A percentile compares a stretch with the other conserved stretches of the same genome.
phyloP scores from a whole-genome alignment of 2,329 filamentous ascomycete genomes.

The Alternaria sp. region DNA sequence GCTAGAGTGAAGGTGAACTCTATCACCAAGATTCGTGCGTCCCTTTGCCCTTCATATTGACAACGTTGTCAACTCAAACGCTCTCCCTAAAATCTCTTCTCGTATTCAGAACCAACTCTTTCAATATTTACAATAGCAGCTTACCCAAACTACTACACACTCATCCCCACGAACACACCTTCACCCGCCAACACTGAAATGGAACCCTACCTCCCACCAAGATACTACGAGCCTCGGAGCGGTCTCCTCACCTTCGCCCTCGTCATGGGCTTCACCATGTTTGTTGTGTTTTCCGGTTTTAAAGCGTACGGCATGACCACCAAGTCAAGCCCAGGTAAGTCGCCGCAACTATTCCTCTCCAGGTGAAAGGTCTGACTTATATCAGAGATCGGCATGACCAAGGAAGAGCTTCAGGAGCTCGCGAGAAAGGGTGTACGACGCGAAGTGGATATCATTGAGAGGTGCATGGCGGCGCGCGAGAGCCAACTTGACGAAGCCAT shows the following conservation, averaged over 20 bases:
- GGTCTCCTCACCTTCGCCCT: neutral
- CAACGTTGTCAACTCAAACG: neutral
- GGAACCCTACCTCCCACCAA: constrained; percentile 4
- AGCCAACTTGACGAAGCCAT: constrained; percentile 2
- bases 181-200: neutral
- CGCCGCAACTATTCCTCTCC: neutral
- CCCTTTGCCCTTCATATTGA: neutral
- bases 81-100: neutral
- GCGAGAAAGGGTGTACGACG: neutral
- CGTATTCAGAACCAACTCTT: neutral
- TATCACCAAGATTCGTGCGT: neutral
- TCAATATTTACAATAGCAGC: neutral
- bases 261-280: neutral
- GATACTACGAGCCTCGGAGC: neutral
- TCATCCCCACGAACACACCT: neutral
- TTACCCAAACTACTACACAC: neutral
- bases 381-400: constrained; percentile 2
- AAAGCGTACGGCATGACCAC: neutral
- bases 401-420: neutral
- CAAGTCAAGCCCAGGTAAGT: constrained; percentile 1
- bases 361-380: neutral
- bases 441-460: neutral
- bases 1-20: neutral
- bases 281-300: neutral
- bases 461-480: neutral